Evolutionary conservation across 2,329 filamentous ascomycete species (phyloP).

Genomic region (Pseudogymnoascus sp.): DNA sequence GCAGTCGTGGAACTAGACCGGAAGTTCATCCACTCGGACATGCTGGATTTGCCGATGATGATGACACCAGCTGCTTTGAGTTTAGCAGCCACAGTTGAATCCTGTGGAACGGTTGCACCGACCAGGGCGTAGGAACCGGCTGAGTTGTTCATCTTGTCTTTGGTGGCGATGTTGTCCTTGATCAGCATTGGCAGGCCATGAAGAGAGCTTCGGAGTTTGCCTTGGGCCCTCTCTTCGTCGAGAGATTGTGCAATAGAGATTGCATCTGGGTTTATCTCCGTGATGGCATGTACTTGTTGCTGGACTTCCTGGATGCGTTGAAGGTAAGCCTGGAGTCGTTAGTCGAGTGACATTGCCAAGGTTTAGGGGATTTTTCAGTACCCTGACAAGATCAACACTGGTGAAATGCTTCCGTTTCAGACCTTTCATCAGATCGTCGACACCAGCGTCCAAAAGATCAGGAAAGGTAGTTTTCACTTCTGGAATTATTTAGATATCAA

Average conservation of each 20-base stretch:
- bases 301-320: constrained; percentile 21
- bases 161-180: constrained; percentile 54
- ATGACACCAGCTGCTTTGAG: constrained; percentile 20
- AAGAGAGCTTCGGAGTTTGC: constrained; percentile 30
- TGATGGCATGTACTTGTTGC: constrained; percentile 19
- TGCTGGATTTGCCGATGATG: constrained; percentile 31
- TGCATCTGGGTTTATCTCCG: constrained; percentile 28
- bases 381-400: constrained; percentile 46
- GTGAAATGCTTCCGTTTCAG: constrained; percentile 43
- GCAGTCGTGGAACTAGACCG: constrained; percentile 41
- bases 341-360: constrained; percentile 29
- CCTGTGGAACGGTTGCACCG: constrained; percentile 18
- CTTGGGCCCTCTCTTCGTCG: constrained; percentile 23
- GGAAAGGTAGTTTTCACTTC: constrained; percentile 20
- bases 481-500: background rate
- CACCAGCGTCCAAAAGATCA: constrained; percentile 40
- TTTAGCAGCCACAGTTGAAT: constrained; percentile 20
- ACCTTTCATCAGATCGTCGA: constrained; percentile 42
- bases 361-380: constrained; percentile 29
- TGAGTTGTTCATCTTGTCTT: constrained; percentile 46
- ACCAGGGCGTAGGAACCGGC: constrained; percentile 21
- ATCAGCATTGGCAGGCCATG: constrained; percentile 53
- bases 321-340: constrained; percentile 19
- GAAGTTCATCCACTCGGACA: constrained; percentile 50
- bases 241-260: constrained; percentile 23